Base-by-base conservation (phyloP, 2,329 filamentous ascomycete species). In the Hymenotorrendiella dingleyae region DNA sequence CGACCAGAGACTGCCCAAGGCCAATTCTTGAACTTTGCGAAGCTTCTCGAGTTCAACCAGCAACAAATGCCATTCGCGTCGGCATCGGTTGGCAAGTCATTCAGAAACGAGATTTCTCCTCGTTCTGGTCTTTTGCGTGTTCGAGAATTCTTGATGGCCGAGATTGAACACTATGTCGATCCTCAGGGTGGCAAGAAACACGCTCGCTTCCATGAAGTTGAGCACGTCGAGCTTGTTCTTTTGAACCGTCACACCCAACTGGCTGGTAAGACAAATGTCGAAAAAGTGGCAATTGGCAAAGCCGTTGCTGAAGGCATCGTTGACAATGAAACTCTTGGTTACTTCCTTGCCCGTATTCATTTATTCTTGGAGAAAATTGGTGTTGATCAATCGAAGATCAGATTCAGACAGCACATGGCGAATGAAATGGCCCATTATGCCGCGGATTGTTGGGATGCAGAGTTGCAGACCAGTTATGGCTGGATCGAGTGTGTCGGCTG, bases 401-500 rank as follows among this genome's bases (percentile, higher is more conserved):
- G 93, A 41, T 97, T 97, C 76, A 81, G 93, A 60, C 93, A 98
- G 68, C 93, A 98, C 69, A 96, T 98, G 90, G 76, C 77, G 38
- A 86, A 86, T 56, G 83, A 87, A 62, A 86, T 86, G 83, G 83
- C 93, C 12, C 93, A 98, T 68, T 98, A 98, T 63, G 93, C 93
- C 35, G 78, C 82, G 43, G 93, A 98, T 70, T 98, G 93, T 71
- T 97, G 93, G 93, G 93, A 98, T 66, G 91, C 89, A 11, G 93
- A 98, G 66, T 72, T 98, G 42, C 73, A 85, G 50, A 97, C 87
- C 45, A 90, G 85, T 48, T 90, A 90, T 59, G 93, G 93, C 63
- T 98, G 93, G 93, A 86, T 97, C 50, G 93, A 98, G 72, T 97
- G 91, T 64, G 91, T 97, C 59, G 93, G 93, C 49, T 97, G 93